phyloP scores from a whole-genome alignment of 441 rosid genomes.

The Pelargonium citronellum region DNA sequence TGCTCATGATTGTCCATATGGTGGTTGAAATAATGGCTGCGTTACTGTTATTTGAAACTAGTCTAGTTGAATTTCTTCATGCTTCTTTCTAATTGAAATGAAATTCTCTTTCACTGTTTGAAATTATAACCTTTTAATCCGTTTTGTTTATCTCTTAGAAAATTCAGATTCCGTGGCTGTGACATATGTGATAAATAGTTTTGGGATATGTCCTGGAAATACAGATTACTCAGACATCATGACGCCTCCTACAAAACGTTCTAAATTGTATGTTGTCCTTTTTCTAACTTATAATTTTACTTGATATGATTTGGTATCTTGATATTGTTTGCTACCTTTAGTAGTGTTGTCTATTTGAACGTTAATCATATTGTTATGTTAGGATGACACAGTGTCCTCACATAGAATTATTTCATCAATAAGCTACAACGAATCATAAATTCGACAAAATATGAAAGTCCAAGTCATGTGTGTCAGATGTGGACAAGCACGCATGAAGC shows the following conservation, averaged over 20 bases:
- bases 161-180: conserved; percentile 26
- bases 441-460: too few relatives aligned
- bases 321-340: too few relatives aligned
- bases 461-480: too few relatives aligned
- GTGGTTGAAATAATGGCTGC: background rate
- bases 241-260: conserved; percentile 48
- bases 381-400: too few relatives aligned
- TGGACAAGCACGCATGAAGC: too few relatives aligned
- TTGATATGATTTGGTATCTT: conserved; percentile 10
- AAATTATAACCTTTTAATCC: conserved; percentile 20
- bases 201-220: conserved; percentile 33
- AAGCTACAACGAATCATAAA: too few relatives aligned
- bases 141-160: conserved; percentile 28
- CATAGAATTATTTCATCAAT: too few relatives aligned
- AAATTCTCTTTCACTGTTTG: conserved; percentile 12
- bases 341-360: too few relatives aligned
- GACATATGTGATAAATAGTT: conserved; percentile 28
- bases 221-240: conserved; percentile 31
- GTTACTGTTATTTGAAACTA: background rate
- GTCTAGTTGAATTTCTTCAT: background rate
- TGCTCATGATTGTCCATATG: background rate
- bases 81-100: conserved; percentile 6
- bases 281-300: conserved; percentile 15
- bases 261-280: conserved; percentile 43
- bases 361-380: too few relatives aligned